phyloP scores from a whole-genome alignment of 306 rosid species.

The Vigna hirtella region DNA sequence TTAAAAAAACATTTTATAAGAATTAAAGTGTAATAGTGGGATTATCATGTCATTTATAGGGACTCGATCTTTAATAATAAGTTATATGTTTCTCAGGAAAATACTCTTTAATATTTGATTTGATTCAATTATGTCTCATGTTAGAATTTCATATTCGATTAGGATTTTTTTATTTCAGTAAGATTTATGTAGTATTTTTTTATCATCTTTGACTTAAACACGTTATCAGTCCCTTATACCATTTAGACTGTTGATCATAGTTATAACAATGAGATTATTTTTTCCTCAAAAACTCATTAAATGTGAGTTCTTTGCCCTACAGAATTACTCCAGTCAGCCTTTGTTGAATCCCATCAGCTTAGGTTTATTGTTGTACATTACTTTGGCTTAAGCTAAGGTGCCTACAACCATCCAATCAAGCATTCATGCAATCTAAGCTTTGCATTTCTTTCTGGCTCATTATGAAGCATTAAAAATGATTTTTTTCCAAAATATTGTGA shows the following conservation, averaged over 20 bases:
- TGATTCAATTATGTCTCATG: not conserved
- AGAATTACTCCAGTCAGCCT: not conserved
- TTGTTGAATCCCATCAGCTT: slow-evolving; percentile 4
- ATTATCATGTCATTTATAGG: slow-evolving; percentile 3
- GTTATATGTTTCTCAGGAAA: slow-evolving; percentile 4
- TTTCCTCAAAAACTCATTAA: not conserved
- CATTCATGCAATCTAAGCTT: slow-evolving; percentile 12
- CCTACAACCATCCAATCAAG: slow-evolving; percentile 26
- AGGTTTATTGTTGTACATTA: slow-evolving; percentile 7
- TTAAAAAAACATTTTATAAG: not conserved
- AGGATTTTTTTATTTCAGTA: not conserved
- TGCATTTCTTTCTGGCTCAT: slow-evolving; percentile 13
- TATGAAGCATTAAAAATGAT: slow-evolving; percentile 31
- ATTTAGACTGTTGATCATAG: slow-evolving; percentile 7
- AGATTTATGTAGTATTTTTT: slow-evolving; percentile 7
- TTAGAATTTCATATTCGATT: not conserved
- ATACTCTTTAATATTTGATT: not conserved
- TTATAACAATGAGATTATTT: not conserved
- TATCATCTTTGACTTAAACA: not conserved
- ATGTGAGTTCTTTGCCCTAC: not conserved
- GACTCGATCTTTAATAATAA: not conserved
- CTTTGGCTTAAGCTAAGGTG: slow-evolving; percentile 24
- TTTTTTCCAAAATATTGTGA: not conserved
- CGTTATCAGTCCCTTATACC: not conserved
- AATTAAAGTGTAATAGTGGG: not conserved